These are phyloP conservation scores for Vicia sativa DNA, from an alignment of 306 rosid species.

Conservation along the genomic window DNA sequence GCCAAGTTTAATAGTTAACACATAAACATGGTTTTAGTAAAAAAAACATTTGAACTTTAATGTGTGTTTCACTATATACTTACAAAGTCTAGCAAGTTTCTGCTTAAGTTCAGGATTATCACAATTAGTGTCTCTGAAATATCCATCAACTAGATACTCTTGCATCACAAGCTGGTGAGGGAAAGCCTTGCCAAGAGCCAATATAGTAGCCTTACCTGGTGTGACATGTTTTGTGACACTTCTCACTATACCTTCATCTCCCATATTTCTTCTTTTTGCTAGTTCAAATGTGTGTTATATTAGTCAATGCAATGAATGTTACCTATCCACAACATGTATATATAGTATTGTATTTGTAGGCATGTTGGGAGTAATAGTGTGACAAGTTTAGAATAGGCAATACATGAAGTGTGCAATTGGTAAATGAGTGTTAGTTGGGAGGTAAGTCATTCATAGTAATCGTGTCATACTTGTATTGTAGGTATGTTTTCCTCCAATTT, in stretches of 20 bases:
- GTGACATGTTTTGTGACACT: conserved; percentile 49
- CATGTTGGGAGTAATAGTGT: conserved; percentile 22
- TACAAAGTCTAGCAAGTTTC: conserved; percentile 85
- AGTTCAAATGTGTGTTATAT: background rate
- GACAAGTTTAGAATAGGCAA: conserved; percentile 39
- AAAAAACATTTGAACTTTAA: background rate
- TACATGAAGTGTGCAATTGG: conserved; percentile 34
- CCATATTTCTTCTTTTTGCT: conserved; percentile 54
- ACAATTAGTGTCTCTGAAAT: conserved; percentile 85
- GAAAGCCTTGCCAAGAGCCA: conserved; percentile 94
- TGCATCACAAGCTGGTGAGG: conserved; percentile 96
- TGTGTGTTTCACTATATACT: conserved; percentile 16
- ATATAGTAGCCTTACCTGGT: conserved; percentile 69
- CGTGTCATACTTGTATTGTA: conserved; percentile 9
- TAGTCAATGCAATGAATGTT: conserved; percentile 19
- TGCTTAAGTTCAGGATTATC: conserved; percentile 80
- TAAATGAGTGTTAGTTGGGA: conserved; percentile 51
- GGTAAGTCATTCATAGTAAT: conserved; percentile 60
- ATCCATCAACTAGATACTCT: conserved; percentile 88
- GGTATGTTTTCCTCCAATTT: no score
- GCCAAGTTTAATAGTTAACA: conserved; percentile 1
- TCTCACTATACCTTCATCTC: conserved; percentile 38
- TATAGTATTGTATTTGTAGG: conserved; percentile 41
- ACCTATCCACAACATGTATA: conserved; percentile 31
- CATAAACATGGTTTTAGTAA: background rate